These are phyloP conservation scores for Penstemon eatonii DNA, from an alignment of 257 asterid genomes.

Conservation along the genomic window DNA sequence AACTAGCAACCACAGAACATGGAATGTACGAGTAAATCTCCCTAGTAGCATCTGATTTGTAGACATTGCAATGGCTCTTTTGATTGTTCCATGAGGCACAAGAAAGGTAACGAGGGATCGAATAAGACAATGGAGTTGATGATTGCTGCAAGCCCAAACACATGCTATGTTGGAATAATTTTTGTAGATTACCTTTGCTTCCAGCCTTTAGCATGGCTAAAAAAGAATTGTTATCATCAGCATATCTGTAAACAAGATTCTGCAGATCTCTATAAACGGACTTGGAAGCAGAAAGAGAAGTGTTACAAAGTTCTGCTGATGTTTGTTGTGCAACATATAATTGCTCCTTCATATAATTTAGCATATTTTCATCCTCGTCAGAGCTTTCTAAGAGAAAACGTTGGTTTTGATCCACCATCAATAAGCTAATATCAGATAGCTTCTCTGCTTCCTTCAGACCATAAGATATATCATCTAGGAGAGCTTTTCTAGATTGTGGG, in stretches of 20 bases:
- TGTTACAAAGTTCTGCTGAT: conserved; percentile 59
- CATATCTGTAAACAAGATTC: conserved; percentile 63
- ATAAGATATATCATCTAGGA: conserved; percentile 61
- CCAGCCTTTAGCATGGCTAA: conserved; percentile 89
- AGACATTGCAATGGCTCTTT: conserved; percentile 35
- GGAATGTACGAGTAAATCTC: conserved; percentile 54
- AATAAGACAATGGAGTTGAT: conserved; percentile 62
- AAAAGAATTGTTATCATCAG: conserved; percentile 54
- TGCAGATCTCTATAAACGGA: conserved; percentile 67
- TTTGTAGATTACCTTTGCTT: conserved; percentile 89
- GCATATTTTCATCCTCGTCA: conserved; percentile 41
- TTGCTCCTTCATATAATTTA: conserved; percentile 37
- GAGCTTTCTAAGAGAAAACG: conserved; percentile 54
- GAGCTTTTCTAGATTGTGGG: conserved; percentile 49
- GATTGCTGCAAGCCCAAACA: conserved; percentile 92
- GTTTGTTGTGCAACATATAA: conserved; percentile 50
- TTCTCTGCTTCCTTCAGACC: conserved; percentile 83
- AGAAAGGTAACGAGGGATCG: conserved; percentile 63
- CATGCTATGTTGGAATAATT: conserved; percentile 89
- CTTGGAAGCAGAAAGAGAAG: conserved; percentile 69
- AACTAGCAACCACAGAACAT: conserved; percentile 61
- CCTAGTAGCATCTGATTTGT: conserved; percentile 26
- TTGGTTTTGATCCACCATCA: conserved; percentile 56
- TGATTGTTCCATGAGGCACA: conserved; percentile 81
- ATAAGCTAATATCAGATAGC: conserved; percentile 48